Evolutionary conservation across 2,329 filamentous ascomycete species (phyloP), one percentile per base, ranked within the genome.

Genomic region (Zasmidium angulare): DNA sequence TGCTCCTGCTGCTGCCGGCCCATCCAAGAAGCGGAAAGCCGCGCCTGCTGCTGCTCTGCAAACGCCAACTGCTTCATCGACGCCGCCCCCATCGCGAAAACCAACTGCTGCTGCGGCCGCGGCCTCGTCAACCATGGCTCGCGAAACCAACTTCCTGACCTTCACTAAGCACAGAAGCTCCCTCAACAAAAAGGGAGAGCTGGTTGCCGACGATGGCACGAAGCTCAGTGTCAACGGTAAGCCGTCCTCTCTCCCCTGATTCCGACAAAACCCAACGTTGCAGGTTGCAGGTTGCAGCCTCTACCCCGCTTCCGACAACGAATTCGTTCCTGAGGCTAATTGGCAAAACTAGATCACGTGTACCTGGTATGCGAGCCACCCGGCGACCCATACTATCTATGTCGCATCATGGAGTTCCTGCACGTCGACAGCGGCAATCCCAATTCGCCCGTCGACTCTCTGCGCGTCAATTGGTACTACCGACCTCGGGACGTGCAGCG

Each of bases 381-480:
- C 17, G 95, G 95, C 55, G 95, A 99, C 78, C 95, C 95, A 56
- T 99, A 99, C 79, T 99, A 99, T 75, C 81, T 99, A 65, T 95
- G 90, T 64, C 90, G 95, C 68, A 95, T 99, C 75, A 99, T 99
- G 95, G 93, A 99, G 75, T 98, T 98, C 74, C 81, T 97, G 69
- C 91, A 96, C 71, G 79, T 83, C 71, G 86, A 93, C 69, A 91
- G 74, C 53, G 75, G 93, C 71, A 85, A 93, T 74, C 78, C 81
- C 36, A 82, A 81, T 56, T 85, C 86, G 60, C 88, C 89, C 0
- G 87, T 99, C 64, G 93, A 97, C 72, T 87, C 91, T 46, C 77
- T 99, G 69, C 89, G 93, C 67, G 90, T 98, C 72, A 99, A 99
- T 78, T 99, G 95, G 95, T 97, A 93, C 77, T 98, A 98, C 76